Conservation (phyloP, 2,329 filamentous ascomycete genomes). For the Colletotrichum sp. region DNA sequence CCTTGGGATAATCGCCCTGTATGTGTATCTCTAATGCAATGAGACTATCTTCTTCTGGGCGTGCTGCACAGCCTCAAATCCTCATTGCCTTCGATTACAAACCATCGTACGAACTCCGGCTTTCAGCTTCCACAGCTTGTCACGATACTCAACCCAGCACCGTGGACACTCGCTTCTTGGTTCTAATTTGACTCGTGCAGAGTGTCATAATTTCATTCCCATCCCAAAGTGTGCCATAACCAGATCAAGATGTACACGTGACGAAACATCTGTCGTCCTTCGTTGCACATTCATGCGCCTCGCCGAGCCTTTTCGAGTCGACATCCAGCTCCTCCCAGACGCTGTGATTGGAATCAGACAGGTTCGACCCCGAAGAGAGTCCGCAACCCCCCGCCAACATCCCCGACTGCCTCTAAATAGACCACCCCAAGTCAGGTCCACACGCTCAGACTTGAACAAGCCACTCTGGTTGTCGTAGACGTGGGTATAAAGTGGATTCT, state of each 20-base stretch:
- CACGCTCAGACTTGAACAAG: not conserved
- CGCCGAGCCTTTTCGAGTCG: not conserved
- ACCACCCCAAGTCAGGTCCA: not conserved
- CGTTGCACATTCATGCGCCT: not conserved
- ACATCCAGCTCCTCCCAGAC: not conserved
- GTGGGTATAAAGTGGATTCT: not conserved
- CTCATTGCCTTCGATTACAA: not conserved
- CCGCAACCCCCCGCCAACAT: not conserved
- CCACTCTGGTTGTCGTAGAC: no score
- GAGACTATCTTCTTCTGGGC: not conserved
- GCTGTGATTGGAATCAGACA: not conserved
- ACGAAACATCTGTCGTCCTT: not conserved
- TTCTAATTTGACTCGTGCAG: not conserved
- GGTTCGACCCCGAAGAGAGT: not conserved
- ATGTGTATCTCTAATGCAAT: not conserved
- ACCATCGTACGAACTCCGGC: not conserved
- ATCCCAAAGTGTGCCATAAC: not conserved
- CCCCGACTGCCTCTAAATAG: not conserved
- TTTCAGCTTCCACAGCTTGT: not conserved
- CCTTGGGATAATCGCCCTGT: not conserved
- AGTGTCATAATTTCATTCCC: not conserved
- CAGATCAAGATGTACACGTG: not conserved
- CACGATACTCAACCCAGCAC: not conserved
- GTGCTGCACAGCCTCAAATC: not conserved
- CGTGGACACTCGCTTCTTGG: not conserved